Conservation (phyloP, 2,329 filamentous ascomycete species). For the Clonostachys rhizophaga region DNA sequence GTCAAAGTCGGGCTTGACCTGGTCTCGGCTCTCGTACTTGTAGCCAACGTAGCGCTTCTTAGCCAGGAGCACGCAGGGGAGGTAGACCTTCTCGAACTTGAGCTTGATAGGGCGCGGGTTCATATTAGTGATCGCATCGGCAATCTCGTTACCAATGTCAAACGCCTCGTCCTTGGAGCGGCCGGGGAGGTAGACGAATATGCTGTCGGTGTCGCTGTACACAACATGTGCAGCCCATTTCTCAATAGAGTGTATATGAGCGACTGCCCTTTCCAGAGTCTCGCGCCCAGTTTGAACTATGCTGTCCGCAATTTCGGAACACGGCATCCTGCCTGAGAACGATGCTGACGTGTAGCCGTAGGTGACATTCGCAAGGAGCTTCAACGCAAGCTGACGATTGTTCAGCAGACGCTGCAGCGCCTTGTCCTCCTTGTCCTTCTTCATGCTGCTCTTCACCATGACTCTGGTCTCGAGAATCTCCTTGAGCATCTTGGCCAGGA, state of each 20-base stretch:
- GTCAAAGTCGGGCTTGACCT: slow-evolving; percentile 83
- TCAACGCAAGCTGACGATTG: slow-evolving; percentile 89
- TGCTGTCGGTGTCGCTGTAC: slow-evolving; percentile 94
- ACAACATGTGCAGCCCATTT: slow-evolving; percentile 95
- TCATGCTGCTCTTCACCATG: slow-evolving; percentile 98
- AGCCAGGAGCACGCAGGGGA: slow-evolving; percentile 87
- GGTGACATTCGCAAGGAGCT: slow-evolving; percentile 96
- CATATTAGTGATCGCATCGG: slow-evolving; percentile 77
- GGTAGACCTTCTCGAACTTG: slow-evolving; percentile 98
- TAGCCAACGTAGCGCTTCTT: slow-evolving; percentile 99
- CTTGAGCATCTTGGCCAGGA: slow-evolving; percentile 92
- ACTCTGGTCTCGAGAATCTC: slow-evolving; percentile 94
- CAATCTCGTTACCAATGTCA: slow-evolving; percentile 87
- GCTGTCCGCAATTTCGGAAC: slow-evolving; percentile 94
- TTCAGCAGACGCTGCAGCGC: slow-evolving; percentile 82
- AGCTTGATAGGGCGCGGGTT: slow-evolving; percentile 92
- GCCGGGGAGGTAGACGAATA: slow-evolving; percentile 88
- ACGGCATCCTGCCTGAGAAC: slow-evolving; percentile 96
- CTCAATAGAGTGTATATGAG: slow-evolving; percentile 81
- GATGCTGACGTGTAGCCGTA: slow-evolving; percentile 97
- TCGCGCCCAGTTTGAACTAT: slow-evolving; percentile 96
- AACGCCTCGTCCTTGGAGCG: slow-evolving; percentile 87
- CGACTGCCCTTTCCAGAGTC: slow-evolving; percentile 90
- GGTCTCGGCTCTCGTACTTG: slow-evolving; percentile 80
- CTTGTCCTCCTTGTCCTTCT: slow-evolving; percentile 83